A percentile compares a stretch with the other conserved stretches of the same genome.
Conservation (phyloP, 768 basidiomycete species). For the Trametes cubensis region DNA sequence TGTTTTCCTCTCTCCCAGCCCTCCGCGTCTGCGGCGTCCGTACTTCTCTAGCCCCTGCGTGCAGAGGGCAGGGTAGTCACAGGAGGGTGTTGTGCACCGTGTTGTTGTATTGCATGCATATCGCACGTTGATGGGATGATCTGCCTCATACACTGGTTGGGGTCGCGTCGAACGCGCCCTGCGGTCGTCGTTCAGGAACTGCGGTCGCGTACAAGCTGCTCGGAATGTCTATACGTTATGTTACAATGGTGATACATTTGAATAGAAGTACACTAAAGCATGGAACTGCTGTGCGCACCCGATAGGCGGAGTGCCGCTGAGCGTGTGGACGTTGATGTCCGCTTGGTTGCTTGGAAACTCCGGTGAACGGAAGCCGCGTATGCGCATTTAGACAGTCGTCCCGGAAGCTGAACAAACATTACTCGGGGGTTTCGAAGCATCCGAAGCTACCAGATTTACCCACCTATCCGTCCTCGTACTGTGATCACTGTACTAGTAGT, state of each 20-base stretch:
- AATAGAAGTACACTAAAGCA: conserved; percentile 1
- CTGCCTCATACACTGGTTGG: conserved; percentile 19
- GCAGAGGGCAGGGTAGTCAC: conserved; percentile 32
- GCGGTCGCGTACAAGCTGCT: conserved; percentile 17
- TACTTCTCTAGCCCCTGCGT: conserved; percentile 27
- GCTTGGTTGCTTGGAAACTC: background rate
- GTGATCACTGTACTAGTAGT: no score
- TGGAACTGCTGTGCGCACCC: background rate
- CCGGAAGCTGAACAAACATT: no score
- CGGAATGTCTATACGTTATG: conserved; percentile 9
- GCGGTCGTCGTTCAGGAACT: conserved; percentile 23
- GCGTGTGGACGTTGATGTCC: background rate
- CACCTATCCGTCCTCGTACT: no score
- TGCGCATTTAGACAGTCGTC: background rate
- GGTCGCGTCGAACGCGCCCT: conserved; percentile 19
- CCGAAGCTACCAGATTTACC: no score
- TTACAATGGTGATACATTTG: conserved; percentile 5
- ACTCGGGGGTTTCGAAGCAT: no score
- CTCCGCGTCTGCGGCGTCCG: conserved; percentile 27
- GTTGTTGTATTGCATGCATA: conserved; percentile 27
- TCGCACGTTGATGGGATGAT: conserved; percentile 15
- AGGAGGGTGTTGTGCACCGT: conserved; percentile 25
- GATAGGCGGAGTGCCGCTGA: conserved; percentile 2
- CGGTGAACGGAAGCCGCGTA: background rate
- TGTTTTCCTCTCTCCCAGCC: conserved; percentile 4